Conservation (phyloP, 169 alveolate species). For the Plasmodium gallinaceum region DNA sequence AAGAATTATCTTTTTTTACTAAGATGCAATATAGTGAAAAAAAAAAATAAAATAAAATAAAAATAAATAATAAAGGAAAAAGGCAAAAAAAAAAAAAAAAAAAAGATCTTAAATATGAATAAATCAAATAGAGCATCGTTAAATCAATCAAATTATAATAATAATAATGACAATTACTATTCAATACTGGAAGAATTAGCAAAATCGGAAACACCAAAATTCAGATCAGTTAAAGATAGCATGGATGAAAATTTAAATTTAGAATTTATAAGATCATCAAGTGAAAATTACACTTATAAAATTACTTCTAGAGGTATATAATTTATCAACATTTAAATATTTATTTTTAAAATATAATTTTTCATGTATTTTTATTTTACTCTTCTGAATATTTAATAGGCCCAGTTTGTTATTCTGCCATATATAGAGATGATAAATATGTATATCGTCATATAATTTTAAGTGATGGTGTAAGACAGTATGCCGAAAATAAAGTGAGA, state of each 20-base stretch:
- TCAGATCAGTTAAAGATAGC: conserved; percentile 65
- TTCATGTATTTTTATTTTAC: background rate
- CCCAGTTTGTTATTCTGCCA: conserved; percentile 90
- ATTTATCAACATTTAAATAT: background rate
- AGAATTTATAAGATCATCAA: conserved; percentile 58
- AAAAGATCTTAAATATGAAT: conserved; percentile 33
- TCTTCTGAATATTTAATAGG: conserved; percentile 73
- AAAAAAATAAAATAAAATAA: conserved; percentile 1
- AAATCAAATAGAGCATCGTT: conserved; percentile 10
- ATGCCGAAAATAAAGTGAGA: conserved; percentile 86
- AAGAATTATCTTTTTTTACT: background rate
- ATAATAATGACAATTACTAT: conserved; percentile 36
- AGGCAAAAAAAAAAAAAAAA: conserved; percentile 1
- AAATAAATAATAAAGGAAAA: conserved; percentile 4
- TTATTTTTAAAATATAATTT: background rate
- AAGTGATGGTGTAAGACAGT: conserved; percentile 87
- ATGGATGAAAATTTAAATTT: conserved; percentile 72
- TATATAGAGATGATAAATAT: conserved; percentile 88
- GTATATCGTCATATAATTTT: conserved; percentile 88
- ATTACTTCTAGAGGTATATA: conserved; percentile 68
- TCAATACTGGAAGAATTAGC: conserved; percentile 53
- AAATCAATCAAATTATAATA: conserved; percentile 18
- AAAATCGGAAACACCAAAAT: conserved; percentile 39
- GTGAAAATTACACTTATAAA: conserved; percentile 67
- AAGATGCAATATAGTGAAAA: background rate